Base-by-base conservation (phyloP, 1,284 basidiomycete species). In the Sparassis latifolia region DNA sequence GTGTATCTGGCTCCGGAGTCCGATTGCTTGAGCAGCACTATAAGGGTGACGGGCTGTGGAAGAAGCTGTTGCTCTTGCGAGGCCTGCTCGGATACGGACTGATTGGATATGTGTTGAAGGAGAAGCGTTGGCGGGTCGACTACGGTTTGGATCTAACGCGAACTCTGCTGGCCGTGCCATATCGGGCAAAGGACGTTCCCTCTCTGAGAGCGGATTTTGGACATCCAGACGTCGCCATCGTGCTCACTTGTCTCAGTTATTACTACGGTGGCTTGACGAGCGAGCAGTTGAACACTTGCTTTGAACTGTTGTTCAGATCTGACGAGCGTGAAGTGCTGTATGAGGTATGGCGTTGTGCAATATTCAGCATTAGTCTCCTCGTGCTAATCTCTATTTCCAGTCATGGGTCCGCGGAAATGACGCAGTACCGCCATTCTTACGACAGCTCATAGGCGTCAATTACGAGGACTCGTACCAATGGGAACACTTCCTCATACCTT, bases 131-230 rank as follows among this genome's bases (percentile, higher is more conserved):
- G 72, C 62, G 77, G 20, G 77, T 80, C 20, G 74, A 81, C 55
- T 80, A 76, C 57, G 79, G 77, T 0, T 66, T 79, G 12, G 71
- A 75, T 48, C 59, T 55, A 3, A 52, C 33, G 6, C 72, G 78
- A 3, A 71, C 79, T 1, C 66, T 72, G 52, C 64, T 80, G 3
- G 77, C 79, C 0, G 78, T 80, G 0, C 78, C 78, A 1, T 80
- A 77, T 53, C 64, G 72, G 30, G 78, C 78, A 0, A 80, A 80
- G 57, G 79, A 80, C 50, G 65, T 73, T 2, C 78, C 78, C 0
- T 65, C 75, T 12, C 52, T 65, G 35, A 66, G 71, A 35, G 75
- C 79, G 27, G 78, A 81, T 42, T 80, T 81, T 52, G 78, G 76
- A 1, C 78, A 80, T 58, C 78, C 78, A 0, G 78, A 81, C 32